Percentiles rank a stretch among this genome's conserved stretches.
These are phyloP conservation scores for Penicillium sp. DNA, from an alignment of 2,329 filamentous ascomycete genomes.

Conservation along the genomic window DNA sequence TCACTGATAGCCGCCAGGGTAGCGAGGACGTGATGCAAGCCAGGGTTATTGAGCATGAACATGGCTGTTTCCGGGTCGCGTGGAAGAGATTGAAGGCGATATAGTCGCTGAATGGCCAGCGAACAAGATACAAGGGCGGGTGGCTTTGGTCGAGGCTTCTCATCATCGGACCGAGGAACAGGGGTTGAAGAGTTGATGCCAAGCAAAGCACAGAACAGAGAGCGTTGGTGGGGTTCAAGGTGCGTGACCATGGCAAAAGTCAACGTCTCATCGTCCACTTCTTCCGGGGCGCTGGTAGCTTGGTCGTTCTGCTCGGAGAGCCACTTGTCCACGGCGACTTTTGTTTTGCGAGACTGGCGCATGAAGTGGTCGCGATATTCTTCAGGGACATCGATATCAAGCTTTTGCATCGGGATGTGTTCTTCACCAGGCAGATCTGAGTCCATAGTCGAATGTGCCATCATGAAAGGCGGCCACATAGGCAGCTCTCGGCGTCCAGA, in stretches of 20 bases:
- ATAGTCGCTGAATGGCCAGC: conserved; percentile 78
- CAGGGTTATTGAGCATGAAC: conserved; percentile 78
- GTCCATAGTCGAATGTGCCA: conserved; percentile 57
- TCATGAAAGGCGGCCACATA: conserved; percentile 81
- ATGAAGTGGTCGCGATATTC: conserved; percentile 92
- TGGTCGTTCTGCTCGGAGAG: conserved; percentile 74
- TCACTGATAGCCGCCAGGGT: conserved; percentile 84
- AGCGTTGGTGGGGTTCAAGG: conserved; percentile 70
- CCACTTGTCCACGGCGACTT: conserved; percentile 88
- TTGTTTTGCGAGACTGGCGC: conserved; percentile 87
- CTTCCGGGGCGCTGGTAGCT: conserved; percentile 72
- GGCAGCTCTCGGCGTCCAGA: conserved; percentile 85
- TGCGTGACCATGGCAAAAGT: conserved; percentile 92
- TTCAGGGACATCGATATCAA: conserved; percentile 91
- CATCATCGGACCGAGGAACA: conserved; percentile 63
- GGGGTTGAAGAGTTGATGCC: conserved; percentile 56
- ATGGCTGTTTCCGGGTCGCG: conserved; percentile 83
- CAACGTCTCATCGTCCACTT: conserved; percentile 90
- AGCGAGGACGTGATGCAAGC: conserved; percentile 79
- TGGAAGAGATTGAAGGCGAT: conserved; percentile 69
- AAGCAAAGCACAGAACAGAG: conserved; percentile 78
- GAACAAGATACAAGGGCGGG: conserved; percentile 74
- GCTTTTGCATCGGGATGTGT: conserved; percentile 66
- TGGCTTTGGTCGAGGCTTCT: conserved; percentile 63
- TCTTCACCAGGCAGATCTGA: conserved; percentile 56